phyloP scores from a whole-genome alignment of 148 eudicot species.

The Diospyros kaki region DNA sequence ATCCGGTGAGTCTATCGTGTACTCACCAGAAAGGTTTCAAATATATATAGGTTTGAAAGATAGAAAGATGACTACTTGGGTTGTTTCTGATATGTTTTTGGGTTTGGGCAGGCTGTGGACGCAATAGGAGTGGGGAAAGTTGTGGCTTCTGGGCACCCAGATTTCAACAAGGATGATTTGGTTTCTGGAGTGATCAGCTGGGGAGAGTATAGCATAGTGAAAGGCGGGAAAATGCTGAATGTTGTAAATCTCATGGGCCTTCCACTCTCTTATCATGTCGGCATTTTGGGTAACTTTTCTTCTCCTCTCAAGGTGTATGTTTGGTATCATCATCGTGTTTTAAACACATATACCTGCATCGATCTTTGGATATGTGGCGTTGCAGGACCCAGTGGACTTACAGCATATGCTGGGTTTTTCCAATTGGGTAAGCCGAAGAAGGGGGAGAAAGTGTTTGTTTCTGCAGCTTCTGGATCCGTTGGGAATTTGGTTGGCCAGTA shows the following conservation, averaged over 20 bases:
- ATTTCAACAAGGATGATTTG: conserved; percentile 40
- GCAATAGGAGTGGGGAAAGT: conserved; percentile 55
- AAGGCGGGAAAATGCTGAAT: conserved; percentile 19
- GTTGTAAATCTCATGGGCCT: conserved; percentile 25
- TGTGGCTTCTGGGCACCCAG: conserved; percentile 39
- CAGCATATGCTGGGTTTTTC: conserved; percentile 61
- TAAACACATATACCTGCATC: too few relatives aligned
- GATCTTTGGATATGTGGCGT: too few relatives aligned
- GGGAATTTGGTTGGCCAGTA: conserved; percentile 67
- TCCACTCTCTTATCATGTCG: conserved; percentile 52
- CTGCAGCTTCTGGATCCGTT: conserved; percentile 67
- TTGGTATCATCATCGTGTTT: too few relatives aligned
- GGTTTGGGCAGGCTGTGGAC: conserved; percentile 20
- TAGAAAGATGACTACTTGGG: neutral
- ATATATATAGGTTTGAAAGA: too few relatives aligned
- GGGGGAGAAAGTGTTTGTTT: conserved; percentile 62
- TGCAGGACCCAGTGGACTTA: conserved; percentile 47
- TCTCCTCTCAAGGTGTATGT: neutral
- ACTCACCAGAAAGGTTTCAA: too few relatives aligned
- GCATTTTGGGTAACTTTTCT: conserved; percentile 38
- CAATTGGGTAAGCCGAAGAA: conserved; percentile 49
- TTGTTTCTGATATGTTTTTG: neutral
- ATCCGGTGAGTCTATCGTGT: too few relatives aligned
- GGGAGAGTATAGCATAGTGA: conserved; percentile 45
- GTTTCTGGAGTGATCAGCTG: conserved; percentile 42